These are phyloP conservation scores for Papiliotrema flavescens DNA, from an alignment of 1,284 basidiomycete species.

Conservation along the genomic window DNA sequence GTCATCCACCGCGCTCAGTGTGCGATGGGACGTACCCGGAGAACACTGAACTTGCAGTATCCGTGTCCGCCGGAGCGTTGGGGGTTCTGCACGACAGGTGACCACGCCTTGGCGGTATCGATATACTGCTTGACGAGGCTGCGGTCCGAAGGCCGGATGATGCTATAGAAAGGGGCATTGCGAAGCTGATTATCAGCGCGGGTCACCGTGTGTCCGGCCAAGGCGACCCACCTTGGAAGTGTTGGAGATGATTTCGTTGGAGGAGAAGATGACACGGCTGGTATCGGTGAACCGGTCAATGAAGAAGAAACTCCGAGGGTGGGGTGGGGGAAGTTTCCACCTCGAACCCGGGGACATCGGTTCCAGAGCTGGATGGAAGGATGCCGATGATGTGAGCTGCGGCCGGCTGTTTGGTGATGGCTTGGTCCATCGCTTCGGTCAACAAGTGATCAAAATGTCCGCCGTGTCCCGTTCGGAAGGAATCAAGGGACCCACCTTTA, in stretches of 20 bases:
- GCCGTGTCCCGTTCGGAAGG: not conserved
- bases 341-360: not conserved
- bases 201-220: not conserved
- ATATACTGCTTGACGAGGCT: conserved; percentile 31
- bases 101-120: conserved; percentile 34
- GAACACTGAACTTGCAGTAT: conserved; percentile 31
- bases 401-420: conserved; percentile 3
- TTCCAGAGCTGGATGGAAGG: conserved; percentile 7
- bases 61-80: conserved; percentile 32
- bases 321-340: conserved; percentile 10
- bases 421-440: conserved; percentile 3
- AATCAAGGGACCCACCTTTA: conserved; percentile 8
- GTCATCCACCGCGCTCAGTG: not conserved
- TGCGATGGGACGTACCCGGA: conserved; percentile 24
- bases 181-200: conserved; percentile 16
- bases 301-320: conserved; percentile 36
- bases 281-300: conserved; percentile 41
- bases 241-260: conserved; percentile 36
- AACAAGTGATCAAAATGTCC: not conserved
- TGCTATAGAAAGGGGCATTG: conserved; percentile 34
- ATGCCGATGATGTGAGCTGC: conserved; percentile 7
- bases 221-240: conserved; percentile 19
- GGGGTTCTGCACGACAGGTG: conserved; percentile 29
- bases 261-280: conserved; percentile 32
- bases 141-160: conserved; percentile 34